These are phyloP conservation scores for Salix dunnii DNA, from an alignment of 345 rosid species.

Conservation along the genomic window DNA sequence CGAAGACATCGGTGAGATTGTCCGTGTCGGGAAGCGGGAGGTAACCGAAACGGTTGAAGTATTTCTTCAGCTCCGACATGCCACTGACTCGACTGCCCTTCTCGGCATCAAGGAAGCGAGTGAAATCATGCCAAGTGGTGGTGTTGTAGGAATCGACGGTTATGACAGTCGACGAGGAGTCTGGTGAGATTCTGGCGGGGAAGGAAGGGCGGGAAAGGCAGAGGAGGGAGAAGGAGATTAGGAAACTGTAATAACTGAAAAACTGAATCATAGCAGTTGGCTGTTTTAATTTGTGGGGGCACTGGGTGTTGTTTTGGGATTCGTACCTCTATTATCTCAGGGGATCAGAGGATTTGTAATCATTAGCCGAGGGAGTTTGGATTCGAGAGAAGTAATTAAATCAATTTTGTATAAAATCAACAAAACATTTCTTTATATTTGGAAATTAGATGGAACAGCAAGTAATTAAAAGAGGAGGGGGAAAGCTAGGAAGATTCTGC, in stretches of 20 bases:
- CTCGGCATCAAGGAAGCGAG: conserved; percentile 61
- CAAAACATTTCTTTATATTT: neutral
- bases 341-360: neutral
- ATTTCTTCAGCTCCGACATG: conserved; percentile 78
- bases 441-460: conserved; percentile 14
- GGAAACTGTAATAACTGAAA: conserved; percentile 28
- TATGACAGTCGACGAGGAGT: conserved; percentile 29
- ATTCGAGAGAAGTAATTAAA: neutral
- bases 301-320: conserved; percentile 5
- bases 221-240: conserved; percentile 19
- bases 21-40: conserved; percentile 22
- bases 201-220: conserved; percentile 27
- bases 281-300: neutral
- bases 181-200: conserved; percentile 47
- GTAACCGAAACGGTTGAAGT: conserved; percentile 82
- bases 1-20: conserved; percentile 60
- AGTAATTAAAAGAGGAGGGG: conserved; percentile 21
- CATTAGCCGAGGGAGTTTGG: neutral
- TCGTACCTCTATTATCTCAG: conserved; percentile 3
- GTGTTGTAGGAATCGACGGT: conserved; percentile 19
- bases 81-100: conserved; percentile 64
- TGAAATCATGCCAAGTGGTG: conserved; percentile 73
- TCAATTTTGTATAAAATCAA: neutral
- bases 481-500: conserved; percentile 44
- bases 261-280: conserved; percentile 35